Percentiles rank a stretch among this genome's conserved stretches.
These are phyloP conservation scores for Globisporangium polare DNA, from an alignment of 352 stramenopile genomes.

Conservation along the genomic window DNA sequence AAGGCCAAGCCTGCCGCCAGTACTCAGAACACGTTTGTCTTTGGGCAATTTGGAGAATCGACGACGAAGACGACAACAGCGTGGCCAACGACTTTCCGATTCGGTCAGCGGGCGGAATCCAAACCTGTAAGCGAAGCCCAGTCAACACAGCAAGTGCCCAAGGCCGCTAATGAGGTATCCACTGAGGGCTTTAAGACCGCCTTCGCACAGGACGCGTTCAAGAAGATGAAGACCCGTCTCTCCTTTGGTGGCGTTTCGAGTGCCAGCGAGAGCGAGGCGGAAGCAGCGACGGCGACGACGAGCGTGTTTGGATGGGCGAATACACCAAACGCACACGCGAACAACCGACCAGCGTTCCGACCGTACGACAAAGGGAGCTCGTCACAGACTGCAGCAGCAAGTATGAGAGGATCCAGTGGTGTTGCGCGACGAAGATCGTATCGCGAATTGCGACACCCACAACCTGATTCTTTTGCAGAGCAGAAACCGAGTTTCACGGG, in stretches of 20 bases:
- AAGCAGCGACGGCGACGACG: not conserved
- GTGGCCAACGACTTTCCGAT: constrained; percentile 1
- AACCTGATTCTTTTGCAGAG: not conserved
- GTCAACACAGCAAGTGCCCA: not conserved
- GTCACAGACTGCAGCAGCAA: not conserved
- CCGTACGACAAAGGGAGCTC: constrained; percentile 12
- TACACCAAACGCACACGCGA: not conserved
- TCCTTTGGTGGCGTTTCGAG: constrained; percentile 2
- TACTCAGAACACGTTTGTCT: not conserved
- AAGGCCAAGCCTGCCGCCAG: not conserved
- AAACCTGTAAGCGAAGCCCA: not conserved
- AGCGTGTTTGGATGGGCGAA: constrained; percentile 8
- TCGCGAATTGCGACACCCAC: not conserved
- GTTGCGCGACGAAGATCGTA: not conserved
- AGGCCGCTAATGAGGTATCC: not conserved
- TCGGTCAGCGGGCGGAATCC: not conserved
- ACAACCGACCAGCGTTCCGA: not conserved
- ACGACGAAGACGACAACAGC: not conserved
- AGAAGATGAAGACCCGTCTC: constrained; percentile 13
- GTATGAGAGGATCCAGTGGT: not conserved
- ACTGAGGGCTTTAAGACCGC: constrained; percentile 11
- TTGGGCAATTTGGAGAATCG: not conserved
- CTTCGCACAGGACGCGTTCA: constrained; percentile 16
- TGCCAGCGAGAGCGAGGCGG: not conserved
- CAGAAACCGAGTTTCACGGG: not conserved